These are phyloP conservation scores for Sporothrix dimorphospora DNA, from an alignment of 2,329 filamentous ascomycete genomes.

Conservation along the genomic window DNA sequence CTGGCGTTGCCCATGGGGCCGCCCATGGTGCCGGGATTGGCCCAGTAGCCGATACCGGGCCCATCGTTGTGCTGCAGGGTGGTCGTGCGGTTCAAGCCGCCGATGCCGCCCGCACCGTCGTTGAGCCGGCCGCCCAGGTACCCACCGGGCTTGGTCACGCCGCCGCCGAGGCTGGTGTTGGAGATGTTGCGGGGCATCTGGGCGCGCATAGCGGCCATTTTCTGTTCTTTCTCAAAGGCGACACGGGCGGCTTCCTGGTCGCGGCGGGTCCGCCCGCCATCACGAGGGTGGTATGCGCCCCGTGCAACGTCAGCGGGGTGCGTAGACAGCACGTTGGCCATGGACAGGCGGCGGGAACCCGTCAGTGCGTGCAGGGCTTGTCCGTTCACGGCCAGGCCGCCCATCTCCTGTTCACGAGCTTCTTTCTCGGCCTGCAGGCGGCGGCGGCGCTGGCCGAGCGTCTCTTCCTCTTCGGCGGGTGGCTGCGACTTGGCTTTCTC, in stretches of 20 bases:
- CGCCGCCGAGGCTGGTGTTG: neutral
- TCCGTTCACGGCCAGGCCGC: constrained; percentile 34
- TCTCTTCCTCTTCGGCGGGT: constrained; percentile 66
- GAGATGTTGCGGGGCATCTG: constrained; percentile 50
- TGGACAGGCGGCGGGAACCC: constrained; percentile 46
- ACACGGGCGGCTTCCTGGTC: constrained; percentile 48
- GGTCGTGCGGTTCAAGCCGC: constrained; percentile 31
- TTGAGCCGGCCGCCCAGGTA: constrained; percentile 60
- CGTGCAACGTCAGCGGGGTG: constrained; percentile 46
- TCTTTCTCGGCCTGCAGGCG: constrained; percentile 72
- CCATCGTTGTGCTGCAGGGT: constrained; percentile 24
- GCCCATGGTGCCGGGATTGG: constrained; percentile 1
- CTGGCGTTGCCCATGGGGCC: constrained; percentile 33
- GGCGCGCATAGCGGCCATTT: constrained; percentile 52
- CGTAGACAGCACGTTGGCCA: constrained; percentile 61
- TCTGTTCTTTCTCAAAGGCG: constrained; percentile 50
- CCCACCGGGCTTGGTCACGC: constrained; percentile 44
- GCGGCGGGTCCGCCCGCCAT: constrained; percentile 47
- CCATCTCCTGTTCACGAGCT: constrained; percentile 61
- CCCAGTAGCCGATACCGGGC: constrained; percentile 28
- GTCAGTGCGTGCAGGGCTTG: constrained; percentile 36
- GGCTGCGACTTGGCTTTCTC: constrained; percentile 35
- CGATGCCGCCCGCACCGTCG: constrained; percentile 52
- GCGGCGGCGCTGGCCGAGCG: constrained; percentile 74
- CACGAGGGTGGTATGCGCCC: constrained; percentile 44